Conservation (phyloP, 768 basidiomycete genomes). For the Cystobasidium onofrii region DNA sequence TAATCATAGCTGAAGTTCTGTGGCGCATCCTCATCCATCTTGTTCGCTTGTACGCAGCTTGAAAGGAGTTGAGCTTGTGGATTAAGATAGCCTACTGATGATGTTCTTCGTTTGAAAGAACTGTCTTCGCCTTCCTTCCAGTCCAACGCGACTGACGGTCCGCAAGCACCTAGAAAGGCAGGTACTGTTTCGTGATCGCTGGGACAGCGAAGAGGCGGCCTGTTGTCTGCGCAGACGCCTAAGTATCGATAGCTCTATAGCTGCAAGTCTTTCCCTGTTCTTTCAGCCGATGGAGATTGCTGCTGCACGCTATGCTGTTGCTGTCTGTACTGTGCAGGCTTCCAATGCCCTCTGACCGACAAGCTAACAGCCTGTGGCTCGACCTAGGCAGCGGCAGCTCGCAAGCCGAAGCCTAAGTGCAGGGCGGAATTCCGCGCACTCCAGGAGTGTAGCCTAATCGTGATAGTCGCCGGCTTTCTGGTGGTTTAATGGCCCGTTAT, state of each 20-base stretch:
- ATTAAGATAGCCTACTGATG: not conserved
- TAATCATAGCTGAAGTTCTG: conserved; percentile 27
- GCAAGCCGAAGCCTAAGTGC: no score
- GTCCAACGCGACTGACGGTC: not conserved
- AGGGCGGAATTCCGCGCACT: no score
- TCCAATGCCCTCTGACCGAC: no score
- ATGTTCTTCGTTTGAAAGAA: not conserved
- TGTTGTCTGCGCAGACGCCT: no score
- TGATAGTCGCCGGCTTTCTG: not conserved
- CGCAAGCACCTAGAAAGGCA: not conserved
- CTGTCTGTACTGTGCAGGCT: no score
- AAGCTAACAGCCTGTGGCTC: no score
- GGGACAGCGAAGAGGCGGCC: not conserved
- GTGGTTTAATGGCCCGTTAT: not conserved
- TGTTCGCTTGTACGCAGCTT: not conserved
- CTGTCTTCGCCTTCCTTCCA: not conserved
- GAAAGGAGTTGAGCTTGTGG: not conserved
- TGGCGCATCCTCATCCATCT: not conserved
- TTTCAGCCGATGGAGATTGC: no score
- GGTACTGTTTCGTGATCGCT: not conserved
- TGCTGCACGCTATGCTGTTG: no score
- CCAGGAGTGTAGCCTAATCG: no score
- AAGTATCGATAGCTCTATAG: no score
- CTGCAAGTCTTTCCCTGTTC: no score
- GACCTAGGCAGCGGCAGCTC: no score